A percentile compares a stretch with the other conserved stretches of the same genome.
Conservation (phyloP, 352 stramenopile genomes). For the Phytopythium helicoides region DNA sequence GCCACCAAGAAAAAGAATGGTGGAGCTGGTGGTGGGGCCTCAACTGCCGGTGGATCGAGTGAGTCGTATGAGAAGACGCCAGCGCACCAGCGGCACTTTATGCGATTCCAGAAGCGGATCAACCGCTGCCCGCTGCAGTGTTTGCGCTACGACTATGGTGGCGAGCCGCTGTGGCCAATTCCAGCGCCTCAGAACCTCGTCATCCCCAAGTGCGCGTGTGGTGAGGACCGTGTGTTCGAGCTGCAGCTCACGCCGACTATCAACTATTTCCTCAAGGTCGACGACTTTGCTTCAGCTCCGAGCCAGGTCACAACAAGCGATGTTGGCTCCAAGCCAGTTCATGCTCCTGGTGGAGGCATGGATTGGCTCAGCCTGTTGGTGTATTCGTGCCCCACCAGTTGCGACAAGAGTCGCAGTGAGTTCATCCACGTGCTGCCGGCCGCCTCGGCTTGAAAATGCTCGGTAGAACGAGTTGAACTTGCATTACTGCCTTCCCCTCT, state of each 20-base stretch:
- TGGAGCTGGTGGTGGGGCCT: slow-evolving; percentile 1
- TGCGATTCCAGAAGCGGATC: slow-evolving; percentile 87
- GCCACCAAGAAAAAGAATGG: slow-evolving; percentile 46
- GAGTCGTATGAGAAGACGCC: slow-evolving; percentile 85
- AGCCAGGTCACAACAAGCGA: background rate
- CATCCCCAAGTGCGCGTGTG: slow-evolving; percentile 56
- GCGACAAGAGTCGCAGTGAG: slow-evolving; percentile 55
- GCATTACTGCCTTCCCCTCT: slow-evolving; percentile 7
- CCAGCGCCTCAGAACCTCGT: slow-evolving; percentile 45
- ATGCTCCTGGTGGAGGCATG: slow-evolving; percentile 45
- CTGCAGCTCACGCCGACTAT: slow-evolving; percentile 82
- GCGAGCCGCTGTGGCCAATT: slow-evolving; percentile 77
- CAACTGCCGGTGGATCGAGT: slow-evolving; percentile 10
- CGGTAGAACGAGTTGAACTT: background rate
- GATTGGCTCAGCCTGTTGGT: slow-evolving; percentile 81
- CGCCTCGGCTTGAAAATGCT: slow-evolving; percentile 7
- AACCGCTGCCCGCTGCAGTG: slow-evolving; percentile 72
- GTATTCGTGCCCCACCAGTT: slow-evolving; percentile 75
- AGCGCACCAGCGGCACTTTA: slow-evolving; percentile 64
- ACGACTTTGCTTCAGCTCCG: slow-evolving; percentile 39
- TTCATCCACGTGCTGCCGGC: slow-evolving; percentile 64
- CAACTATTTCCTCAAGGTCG: slow-evolving; percentile 85
- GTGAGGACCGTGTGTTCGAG: slow-evolving; percentile 69
- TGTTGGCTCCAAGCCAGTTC: slow-evolving; percentile 4
- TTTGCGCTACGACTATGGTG: slow-evolving; percentile 83